Evolutionary conservation across 179 eudicot species (phyloP), one percentile per base, ranked within the genome.

Genomic region (Patellifolia procumbens): DNA sequence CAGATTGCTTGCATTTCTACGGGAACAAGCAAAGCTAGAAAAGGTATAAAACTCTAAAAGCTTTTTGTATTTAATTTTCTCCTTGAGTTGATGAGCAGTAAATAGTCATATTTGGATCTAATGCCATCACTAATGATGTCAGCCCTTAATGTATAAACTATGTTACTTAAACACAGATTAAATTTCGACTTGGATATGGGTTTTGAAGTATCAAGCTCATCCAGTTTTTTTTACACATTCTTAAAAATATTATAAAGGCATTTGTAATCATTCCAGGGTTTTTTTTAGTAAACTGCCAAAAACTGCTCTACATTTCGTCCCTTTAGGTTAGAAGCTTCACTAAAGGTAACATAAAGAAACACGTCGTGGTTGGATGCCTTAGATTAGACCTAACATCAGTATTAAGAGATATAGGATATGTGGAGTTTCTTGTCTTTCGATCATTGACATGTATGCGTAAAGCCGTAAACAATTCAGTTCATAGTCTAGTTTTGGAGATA

Each of bases 21-120:
- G 97, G 74, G 89, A 88, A 72, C 97, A 86, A 83, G 88, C 83
- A n/a, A 71, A 94, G 55, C 77, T 94, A 73, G 84, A 76, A 66
- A 79, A 83, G 97, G 98, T 92, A 79, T 68, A 49, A 52, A 17
- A 34, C 58, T 70, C 49, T 5, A 32, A 1, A 22, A 16, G 46
- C 26, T 48, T 56, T 60, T 73, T 10, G 22, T 72, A 43, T 72
- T 63, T 26, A 42, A 5, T 19, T 16, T 31, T 63, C 26, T 34
- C 12, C 35, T 6, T 63, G 11, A 34, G 2, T 15, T n/a, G 39
- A 4, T n/a, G n/a, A 1, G 12, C 12, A 20, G 16, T 12, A 10
- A 10, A 26, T 10, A 3, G 0, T 58, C 32, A 58, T 24, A 9
- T 58, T 2, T 24, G 10, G 26, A 22, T 26, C 16, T 5, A 12